Evolutionary conservation across 805 yeast genomes (phyloP), one percentile per base, ranked within the genome.

Genomic region (Lachancea meyersii): DNA sequence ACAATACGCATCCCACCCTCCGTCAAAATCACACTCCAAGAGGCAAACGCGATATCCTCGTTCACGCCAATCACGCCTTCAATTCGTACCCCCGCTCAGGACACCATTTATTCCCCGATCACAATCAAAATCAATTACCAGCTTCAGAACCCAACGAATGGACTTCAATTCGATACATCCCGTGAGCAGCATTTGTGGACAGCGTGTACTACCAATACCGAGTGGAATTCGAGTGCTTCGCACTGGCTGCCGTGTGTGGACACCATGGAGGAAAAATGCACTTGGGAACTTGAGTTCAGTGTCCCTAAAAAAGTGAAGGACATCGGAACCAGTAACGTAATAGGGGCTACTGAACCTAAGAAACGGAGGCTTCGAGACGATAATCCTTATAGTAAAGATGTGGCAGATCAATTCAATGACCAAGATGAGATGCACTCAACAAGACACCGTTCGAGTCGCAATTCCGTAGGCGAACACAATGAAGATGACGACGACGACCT

Each of bases 221-320:
- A 86, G 22, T 64, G 81, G 35, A 86, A 87, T 14, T 72, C 83
- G 3, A 77, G 93, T 13, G 85, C 97, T 0, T 86, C 96, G 2
- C 82, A 88, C n/a, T 93, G 99, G 99, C 84, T 93, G 38, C 99
- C 99, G 0, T 93, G 98, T 58, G 73, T 93, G 5, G 97, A 93
- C 50, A 85, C 82, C 35, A 61, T 88, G 24, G 82, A 89, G 76
- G 96, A 88, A 53, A 76, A 86, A 48, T 82, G 85, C 33, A 83
- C 96, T 1, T 93, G 97, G 97, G 88, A 88, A 48, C 59, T 93
- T 8, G 95, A 86, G 56, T 69, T 93, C n/a, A 77, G 81, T 47
- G 79, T 87, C 2, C 96, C 97, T 0, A 75, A 86, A 53, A 80
- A 91, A 0, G 71, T 89, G 1, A 77, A 77, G 30, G 89, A 86